Conservation (phyloP, 1,139 yeast genomes). For the Debaryomyces sp. region DNA sequence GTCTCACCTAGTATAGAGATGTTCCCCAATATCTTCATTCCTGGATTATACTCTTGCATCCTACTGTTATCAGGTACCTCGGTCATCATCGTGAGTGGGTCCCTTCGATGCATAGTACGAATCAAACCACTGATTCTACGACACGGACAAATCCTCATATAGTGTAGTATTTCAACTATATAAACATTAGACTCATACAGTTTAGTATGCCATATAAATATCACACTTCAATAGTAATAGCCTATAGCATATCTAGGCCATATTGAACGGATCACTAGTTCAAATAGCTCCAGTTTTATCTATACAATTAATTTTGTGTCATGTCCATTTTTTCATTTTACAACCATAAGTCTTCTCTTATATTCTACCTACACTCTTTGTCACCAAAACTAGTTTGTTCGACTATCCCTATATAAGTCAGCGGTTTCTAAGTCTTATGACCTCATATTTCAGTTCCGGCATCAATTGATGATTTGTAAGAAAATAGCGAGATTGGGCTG, state of each 20-base stretch:
- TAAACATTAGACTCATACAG: neutral
- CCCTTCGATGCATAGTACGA: neutral
- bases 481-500: neutral
- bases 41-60: neutral
- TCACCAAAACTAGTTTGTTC: neutral
- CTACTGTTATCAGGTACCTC: neutral
- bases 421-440: neutral
- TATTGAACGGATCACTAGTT: neutral
- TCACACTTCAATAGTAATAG: no score
- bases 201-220: no score
- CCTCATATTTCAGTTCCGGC: neutral
- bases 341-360: neutral
- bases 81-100: neutral
- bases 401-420: neutral
- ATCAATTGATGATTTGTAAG: conserved; percentile 4
- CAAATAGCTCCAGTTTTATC: neutral
- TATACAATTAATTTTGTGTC: neutral
- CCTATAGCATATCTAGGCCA: no score
- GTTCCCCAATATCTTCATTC: neutral
- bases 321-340: neutral
- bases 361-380: neutral
- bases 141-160: neutral
- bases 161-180: neutral
- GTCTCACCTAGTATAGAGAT: neutral
- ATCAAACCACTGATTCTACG: neutral